Conservation (phyloP, 768 basidiomycete genomes). For the Collybia mongolica region DNA sequence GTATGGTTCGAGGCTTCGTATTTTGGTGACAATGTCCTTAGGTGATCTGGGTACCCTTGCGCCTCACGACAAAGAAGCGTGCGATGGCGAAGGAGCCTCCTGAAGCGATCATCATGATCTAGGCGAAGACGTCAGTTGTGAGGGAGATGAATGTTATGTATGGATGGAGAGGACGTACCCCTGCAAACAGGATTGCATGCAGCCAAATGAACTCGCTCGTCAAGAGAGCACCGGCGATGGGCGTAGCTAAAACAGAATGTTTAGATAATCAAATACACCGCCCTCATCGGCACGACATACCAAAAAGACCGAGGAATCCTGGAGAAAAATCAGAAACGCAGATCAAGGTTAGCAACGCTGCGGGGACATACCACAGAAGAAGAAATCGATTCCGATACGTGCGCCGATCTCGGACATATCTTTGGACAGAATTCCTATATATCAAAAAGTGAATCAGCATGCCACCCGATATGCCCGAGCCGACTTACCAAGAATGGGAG, state of each 20-base stretch:
- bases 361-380: constrained; percentile 1
- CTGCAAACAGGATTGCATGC: background rate
- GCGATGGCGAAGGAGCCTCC: background rate
- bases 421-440: background rate
- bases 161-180: background rate
- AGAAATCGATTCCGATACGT: constrained; percentile 4
- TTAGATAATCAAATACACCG: background rate
- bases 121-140: background rate
- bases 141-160: background rate
- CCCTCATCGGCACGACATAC: background rate
- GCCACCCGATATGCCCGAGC: background rate
- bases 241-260: background rate
- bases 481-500: background rate
- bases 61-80: background rate
- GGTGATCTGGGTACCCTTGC: background rate
- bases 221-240: constrained; percentile 5
- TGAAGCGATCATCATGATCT: background rate
- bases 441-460: background rate
- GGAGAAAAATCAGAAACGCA: too few relatives aligned
- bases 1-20: too few relatives aligned
- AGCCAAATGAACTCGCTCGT: background rate
- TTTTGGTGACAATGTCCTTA: constrained; percentile 6
- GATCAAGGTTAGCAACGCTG: background rate
- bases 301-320: background rate
- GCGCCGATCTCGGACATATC: constrained; percentile 1